A percentile compares a stretch with the other conserved stretches of the same genome.
Evolutionary conservation across 2,329 filamentous ascomycete genomes (phyloP).

Genomic region (Colletotrichum lini): DNA sequence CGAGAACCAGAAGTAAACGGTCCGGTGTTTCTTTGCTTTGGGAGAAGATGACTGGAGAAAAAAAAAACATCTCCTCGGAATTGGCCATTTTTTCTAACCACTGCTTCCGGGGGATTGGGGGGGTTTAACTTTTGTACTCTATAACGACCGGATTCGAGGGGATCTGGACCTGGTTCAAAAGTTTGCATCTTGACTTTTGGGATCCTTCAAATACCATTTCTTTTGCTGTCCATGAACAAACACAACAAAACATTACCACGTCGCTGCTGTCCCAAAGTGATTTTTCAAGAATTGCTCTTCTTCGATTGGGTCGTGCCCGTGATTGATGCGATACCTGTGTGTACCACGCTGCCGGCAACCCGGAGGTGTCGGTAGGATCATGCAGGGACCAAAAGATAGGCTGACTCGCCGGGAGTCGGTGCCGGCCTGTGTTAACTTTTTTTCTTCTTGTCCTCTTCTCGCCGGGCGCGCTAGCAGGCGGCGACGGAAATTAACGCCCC

Average conservation of each 20-base stretch:
- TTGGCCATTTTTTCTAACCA: conserved; percentile 39
- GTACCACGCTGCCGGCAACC: background rate
- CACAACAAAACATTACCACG: background rate
- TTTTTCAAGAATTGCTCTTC: background rate
- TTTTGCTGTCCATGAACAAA: conserved; percentile 26
- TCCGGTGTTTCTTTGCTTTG: conserved; percentile 30
- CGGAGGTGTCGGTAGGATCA: conserved; percentile 2
- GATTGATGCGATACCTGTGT: background rate
- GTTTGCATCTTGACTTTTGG: conserved; percentile 43
- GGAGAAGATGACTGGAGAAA: conserved; percentile 27
- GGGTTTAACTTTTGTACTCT: conserved; percentile 51
- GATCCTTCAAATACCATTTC: conserved; percentile 43
- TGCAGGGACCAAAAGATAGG: conserved; percentile 9
- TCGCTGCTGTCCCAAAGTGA: background rate
- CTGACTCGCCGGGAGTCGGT: conserved; percentile 9
- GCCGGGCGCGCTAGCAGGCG: conserved; percentile 4
- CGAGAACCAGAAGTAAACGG: conserved; percentile 83
- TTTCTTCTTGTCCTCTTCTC: background rate
- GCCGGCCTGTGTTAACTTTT: too few species aligned
- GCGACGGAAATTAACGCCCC: conserved; percentile 9
- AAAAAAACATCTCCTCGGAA: conserved; percentile 24
- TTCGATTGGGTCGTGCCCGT: background rate
- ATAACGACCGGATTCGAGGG: conserved; percentile 51
- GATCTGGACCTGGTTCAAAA: conserved; percentile 45
- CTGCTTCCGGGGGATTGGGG: conserved; percentile 36